Percentiles rank a stretch among this genome's conserved stretches.
phyloP scores from a whole-genome alignment of 306 rosid genomes.

The Boehmeria nivea region DNA sequence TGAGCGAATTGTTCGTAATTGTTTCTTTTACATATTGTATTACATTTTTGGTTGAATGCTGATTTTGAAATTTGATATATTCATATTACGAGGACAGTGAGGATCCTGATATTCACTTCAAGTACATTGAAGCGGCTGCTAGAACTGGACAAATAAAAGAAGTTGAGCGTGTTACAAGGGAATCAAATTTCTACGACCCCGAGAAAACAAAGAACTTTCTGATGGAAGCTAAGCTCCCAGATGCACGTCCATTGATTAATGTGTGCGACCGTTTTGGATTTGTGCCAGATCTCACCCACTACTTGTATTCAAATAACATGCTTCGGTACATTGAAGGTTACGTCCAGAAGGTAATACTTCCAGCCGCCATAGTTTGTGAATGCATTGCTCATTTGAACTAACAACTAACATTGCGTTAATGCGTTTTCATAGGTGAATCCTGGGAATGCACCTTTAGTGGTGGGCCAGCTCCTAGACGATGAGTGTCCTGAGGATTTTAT shows the following conservation, averaged over 20 bases:
- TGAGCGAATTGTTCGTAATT: constrained; percentile 7
- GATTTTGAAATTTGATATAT: not conserved
- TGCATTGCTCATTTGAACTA: not conserved
- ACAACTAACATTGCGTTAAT: not conserved
- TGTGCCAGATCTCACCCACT: constrained; percentile 98
- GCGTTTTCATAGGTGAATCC: constrained; percentile 77
- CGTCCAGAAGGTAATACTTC: constrained; percentile 80
- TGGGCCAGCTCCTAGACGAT: constrained; percentile 95
- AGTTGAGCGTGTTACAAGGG: constrained; percentile 98
- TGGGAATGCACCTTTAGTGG: constrained; percentile 95
- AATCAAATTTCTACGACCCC: constrained; percentile 90
- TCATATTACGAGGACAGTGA: constrained; percentile 60
- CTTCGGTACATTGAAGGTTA: constrained; percentile 98
- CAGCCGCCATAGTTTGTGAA: not conserved
- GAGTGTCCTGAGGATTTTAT: constrained; percentile 99
- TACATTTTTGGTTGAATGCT: constrained; percentile 1
- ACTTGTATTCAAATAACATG: constrained; percentile 93
- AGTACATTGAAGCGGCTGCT: constrained; percentile 98
- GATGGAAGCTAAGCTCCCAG: constrained; percentile 98
- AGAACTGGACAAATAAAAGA: constrained; percentile 99
- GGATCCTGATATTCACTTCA: constrained; percentile 99
- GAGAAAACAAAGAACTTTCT: constrained; percentile 96
- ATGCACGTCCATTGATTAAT: constrained; percentile 94
- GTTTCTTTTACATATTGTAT: too few species aligned
- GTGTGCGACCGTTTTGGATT: constrained; percentile 98